Conservation (phyloP, 768 basidiomycete species). For the Podaxis sp. region DNA sequence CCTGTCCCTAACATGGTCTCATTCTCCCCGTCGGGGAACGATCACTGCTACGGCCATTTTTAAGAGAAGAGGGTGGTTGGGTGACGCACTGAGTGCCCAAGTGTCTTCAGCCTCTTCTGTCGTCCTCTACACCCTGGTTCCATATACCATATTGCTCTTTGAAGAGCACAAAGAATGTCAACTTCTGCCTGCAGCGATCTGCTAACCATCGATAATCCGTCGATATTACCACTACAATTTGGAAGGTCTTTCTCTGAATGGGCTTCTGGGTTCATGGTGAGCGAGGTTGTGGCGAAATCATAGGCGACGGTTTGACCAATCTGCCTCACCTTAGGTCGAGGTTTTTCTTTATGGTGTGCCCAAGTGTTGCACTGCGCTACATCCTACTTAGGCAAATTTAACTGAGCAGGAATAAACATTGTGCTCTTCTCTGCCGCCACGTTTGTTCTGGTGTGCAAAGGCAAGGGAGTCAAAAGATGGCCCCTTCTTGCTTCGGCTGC, state of each 20-base stretch:
- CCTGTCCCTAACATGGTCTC: too few species aligned
- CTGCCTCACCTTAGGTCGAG: not conserved
- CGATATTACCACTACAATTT: not conserved
- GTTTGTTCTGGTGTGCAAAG: slow-evolving; percentile 29
- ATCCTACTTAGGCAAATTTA: not conserved
- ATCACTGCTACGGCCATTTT: too few species aligned
- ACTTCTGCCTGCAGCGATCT: not conserved
- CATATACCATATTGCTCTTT: not conserved
- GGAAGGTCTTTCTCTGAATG: not conserved
- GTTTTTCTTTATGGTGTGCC: slow-evolving; percentile 5
- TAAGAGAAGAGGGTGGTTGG: too few species aligned
- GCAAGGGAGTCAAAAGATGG: slow-evolving; percentile 24
- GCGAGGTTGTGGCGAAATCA: not conserved
- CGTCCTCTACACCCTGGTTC: not conserved
- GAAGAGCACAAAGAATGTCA: not conserved
- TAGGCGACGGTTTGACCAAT: not conserved
- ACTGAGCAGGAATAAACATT: slow-evolving; percentile 31
- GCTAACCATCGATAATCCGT: not conserved
- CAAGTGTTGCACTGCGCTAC: too few species aligned
- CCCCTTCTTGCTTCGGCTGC: slow-evolving; percentile 30
- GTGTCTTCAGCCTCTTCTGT: too few species aligned
- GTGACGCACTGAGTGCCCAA: too few species aligned
- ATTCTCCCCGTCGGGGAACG: too few species aligned
- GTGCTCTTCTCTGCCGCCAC: slow-evolving; percentile 35
- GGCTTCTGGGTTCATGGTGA: not conserved